A percentile compares a stretch with the other conserved stretches of the same genome.
Evolutionary conservation across 176 grass and related monocot species (phyloP).

Genomic region (Triticum dicoccoides): DNA sequence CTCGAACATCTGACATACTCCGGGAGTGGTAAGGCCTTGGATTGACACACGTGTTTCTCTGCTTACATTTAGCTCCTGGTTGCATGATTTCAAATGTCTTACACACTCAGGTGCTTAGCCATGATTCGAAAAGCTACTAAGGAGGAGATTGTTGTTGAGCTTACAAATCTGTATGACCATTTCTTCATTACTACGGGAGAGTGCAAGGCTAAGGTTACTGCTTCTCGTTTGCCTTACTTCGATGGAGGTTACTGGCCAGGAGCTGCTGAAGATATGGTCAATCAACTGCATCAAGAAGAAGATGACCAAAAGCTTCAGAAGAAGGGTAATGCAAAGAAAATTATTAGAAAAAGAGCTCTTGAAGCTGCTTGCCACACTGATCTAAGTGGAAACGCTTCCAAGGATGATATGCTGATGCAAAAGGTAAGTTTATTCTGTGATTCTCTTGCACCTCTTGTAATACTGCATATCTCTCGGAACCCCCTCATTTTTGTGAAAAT

Average conservation of each 20-base stretch:
- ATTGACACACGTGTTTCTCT: neutral
- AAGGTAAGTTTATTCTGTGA: constrained; percentile 45
- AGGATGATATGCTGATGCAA: constrained; percentile 94
- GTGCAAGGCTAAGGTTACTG: constrained; percentile 93
- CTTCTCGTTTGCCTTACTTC: constrained; percentile 88
- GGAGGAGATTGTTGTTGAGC: constrained; percentile 91
- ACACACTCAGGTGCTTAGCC: constrained; percentile 75
- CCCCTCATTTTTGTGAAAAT: neutral
- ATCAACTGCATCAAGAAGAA: constrained; percentile 94
- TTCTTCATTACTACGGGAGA: constrained; percentile 79
- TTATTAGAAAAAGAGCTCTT: constrained; percentile 88
- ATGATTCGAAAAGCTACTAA: constrained; percentile 91
- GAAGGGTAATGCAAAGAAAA: constrained; percentile 90
- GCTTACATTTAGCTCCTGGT: neutral
- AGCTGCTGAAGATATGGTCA: constrained; percentile 97
- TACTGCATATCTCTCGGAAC: neutral
- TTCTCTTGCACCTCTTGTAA: too few species aligned
- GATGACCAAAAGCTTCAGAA: constrained; percentile 78
- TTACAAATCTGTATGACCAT: constrained; percentile 93
- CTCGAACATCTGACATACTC: constrained; percentile 94
- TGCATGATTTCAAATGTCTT: constrained; percentile 15
- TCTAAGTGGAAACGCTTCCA: constrained; percentile 80
- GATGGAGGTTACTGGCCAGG: constrained; percentile 99
- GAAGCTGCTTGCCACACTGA: constrained; percentile 89
- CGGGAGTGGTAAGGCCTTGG: constrained; percentile 74